Evolutionary conservation across 805 yeast species (phyloP), one percentile per base, ranked within the genome.

Genomic region (Komagataella mondaviorum): DNA sequence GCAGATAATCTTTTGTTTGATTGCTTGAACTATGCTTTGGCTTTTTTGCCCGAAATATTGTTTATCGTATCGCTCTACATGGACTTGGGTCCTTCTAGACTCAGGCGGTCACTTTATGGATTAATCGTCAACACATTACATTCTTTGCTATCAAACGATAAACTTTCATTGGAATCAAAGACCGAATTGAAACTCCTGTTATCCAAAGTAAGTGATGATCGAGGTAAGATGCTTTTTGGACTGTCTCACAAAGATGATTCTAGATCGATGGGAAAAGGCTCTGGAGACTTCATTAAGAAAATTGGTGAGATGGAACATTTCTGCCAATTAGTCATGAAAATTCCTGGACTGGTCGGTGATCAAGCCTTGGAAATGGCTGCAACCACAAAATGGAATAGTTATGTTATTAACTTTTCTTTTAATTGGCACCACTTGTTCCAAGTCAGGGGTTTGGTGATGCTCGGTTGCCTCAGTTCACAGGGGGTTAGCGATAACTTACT

Each of bases 1-100:
- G 69, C 81, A 46, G 75, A 84, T 1, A 77, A 81, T 6, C 60
- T 87, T 43, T 81, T 87, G 55, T 88, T 88, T 67, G 89, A 87
- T 60, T 76, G 87, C 0, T 71, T 77, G 44, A 63, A 75, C 12
- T 73, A 78, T 56, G 79, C 85, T 6, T 81, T 82, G 53, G 69
- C 77, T 65, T 85, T 74, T 60, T 64, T 88, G 55, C 83, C 90
- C 10, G 95, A 88, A 59, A 73, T 86, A 1, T 72, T 85, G 52
- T 81, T 80, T 58, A 71, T 87, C 54, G 75, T 84, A 30, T 75
- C 91, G 0, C 70, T 85, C 18, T 76, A 75, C 63, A 75, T 78
- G 63, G 81, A 76, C 59, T 66, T 69, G 52, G 72, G 75, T 6
- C 72, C 73, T 10, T 62, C 73, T 36, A 78, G 82, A 39, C 72